These are phyloP conservation scores for Sporopachydermia quercuum DNA, from an alignment of 805 yeast genomes.

Conservation along the genomic window DNA sequence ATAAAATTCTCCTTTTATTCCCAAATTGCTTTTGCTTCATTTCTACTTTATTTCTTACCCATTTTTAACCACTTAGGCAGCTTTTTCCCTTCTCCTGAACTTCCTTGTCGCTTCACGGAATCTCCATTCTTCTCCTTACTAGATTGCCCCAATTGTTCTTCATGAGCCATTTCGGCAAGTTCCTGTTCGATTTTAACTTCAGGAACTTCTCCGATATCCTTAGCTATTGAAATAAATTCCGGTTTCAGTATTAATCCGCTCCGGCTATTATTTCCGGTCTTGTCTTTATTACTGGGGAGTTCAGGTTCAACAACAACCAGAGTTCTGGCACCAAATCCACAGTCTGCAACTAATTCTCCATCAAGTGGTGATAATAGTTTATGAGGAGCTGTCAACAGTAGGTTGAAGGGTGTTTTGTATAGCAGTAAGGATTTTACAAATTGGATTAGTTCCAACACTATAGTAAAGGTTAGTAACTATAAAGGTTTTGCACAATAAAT, in stretches of 20 bases:
- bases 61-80: background rate
- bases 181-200: slow-evolving; percentile 10
- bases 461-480: slow-evolving; percentile 8
- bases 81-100: background rate
- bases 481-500: no score
- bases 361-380: slow-evolving; percentile 16
- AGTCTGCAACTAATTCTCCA: slow-evolving; percentile 21
- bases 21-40: background rate
- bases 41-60: background rate
- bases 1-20: background rate
- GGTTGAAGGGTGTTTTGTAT: slow-evolving; percentile 19
- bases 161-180: background rate
- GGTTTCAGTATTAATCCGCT: slow-evolving; percentile 5
- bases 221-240: slow-evolving; percentile 17
- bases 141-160: background rate
- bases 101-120: background rate
- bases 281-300: slow-evolving; percentile 11
- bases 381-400: slow-evolving; percentile 36
- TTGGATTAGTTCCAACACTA: slow-evolving; percentile 18
- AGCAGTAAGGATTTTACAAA: slow-evolving; percentile 18
- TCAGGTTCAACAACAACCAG: slow-evolving; percentile 23
- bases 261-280: slow-evolving; percentile 9
- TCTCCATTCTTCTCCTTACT: slow-evolving; percentile 1
- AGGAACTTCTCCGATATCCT: slow-evolving; percentile 19
- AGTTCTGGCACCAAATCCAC: slow-evolving; percentile 32